Base-by-base conservation (phyloP, 768 basidiomycete genomes). In the Boletus patriciae region DNA sequence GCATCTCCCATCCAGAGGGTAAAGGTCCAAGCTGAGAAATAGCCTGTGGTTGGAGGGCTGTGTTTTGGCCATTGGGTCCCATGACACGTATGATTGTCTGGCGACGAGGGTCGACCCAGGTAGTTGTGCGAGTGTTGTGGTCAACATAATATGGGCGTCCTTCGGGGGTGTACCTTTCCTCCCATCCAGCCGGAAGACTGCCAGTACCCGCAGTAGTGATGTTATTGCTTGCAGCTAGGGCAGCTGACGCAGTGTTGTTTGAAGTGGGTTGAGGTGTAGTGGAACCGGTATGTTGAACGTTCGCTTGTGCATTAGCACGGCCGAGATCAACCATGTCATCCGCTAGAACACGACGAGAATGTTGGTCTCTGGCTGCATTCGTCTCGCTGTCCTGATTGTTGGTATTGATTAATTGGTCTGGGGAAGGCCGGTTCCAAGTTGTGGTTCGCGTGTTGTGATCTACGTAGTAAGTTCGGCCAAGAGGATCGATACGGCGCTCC, bases 1-100 rank as follows among this genome's bases (percentile, higher is more conserved):
- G 92, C 97, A 99, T 99, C 74, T 99, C 97, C 97, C 97, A 99
- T 53, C 97, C 97, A 41, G 92, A 94, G 5, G 97, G 97, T 21
- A 99, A 75, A 29, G 97, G 97, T 3, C 97, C 97, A 23, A 99
- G 88, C 69, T 98, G 96, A 12, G 92, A 92, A 54, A 98, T 96
- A 11, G 94, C 89, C 72, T 98, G 95, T 10, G 94, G 93, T 70
- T 98, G 95, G 27, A 94, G 78, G 6, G 89, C 83, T 16, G 93
- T 77, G 61, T 90, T 90, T 73, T 92, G 92, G 12, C 95, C 94
- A 66, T 85, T 86, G 21, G 94, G 93, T 19, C 93, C 95, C 87
- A 98, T 91, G 46, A 98, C 95, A 60, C 96, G 94, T 57, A 98
- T 89, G 58, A 98, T 84, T 12, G 94, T 94, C 76, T 98, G 97